Conservation (phyloP, 2,329 filamentous ascomycete species). For the Stachybotrys elegans region DNA sequence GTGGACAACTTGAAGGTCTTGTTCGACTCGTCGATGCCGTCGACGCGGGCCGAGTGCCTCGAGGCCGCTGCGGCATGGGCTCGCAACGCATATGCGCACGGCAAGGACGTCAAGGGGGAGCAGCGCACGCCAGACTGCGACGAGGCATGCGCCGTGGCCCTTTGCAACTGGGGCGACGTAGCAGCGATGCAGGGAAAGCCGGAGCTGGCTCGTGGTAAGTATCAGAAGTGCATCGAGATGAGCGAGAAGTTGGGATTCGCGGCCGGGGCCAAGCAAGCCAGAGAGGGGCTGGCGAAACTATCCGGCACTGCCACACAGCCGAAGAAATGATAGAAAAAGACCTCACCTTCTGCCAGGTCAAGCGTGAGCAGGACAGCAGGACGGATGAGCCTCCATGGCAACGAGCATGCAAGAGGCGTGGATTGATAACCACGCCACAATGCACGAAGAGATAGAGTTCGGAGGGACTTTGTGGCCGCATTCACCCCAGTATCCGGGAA, state of each 20-base stretch:
- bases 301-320: conserved; percentile 6
- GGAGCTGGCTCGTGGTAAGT: conserved; percentile 61
- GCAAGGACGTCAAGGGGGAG: conserved; percentile 59
- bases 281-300: conserved; percentile 40
- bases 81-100: conserved; percentile 65
- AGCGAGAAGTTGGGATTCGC: conserved; percentile 48
- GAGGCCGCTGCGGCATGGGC: conserved; percentile 74
- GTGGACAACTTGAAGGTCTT: conserved; percentile 20
- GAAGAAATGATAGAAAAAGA: too few species aligned
- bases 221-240: conserved; percentile 62
- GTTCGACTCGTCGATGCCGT: conserved; percentile 24
- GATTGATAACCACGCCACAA: too few species aligned
- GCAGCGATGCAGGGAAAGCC: conserved; percentile 67
- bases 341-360: too few species aligned
- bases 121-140: conserved; percentile 75
- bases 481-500: too few species aligned
- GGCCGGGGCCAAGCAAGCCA: conserved; percentile 46
- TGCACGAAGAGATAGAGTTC: too few species aligned
- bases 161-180: conserved; percentile 84
- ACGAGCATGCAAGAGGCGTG: too few species aligned
- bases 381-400: too few species aligned
- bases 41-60: conserved; percentile 56
- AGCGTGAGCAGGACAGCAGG: too few species aligned
- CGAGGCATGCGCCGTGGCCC: conserved; percentile 72
- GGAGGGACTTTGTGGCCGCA: too few species aligned